These are phyloP conservation scores for Beta lomatogona DNA, from an alignment of 179 eudicot species.

Conservation along the genomic window DNA sequence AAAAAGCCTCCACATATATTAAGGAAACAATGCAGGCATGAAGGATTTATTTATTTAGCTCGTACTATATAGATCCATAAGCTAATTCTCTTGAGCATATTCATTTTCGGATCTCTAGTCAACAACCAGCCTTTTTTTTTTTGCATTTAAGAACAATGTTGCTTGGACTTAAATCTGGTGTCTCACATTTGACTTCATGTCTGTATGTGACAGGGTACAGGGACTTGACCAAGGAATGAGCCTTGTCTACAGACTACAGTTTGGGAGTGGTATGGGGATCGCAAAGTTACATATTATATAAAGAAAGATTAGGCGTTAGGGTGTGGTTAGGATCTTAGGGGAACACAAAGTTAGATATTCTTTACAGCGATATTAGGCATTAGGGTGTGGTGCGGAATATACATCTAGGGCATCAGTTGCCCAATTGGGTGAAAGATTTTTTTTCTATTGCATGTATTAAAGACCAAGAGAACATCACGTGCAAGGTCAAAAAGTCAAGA, in stretches of 20 bases:
- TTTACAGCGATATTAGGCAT: too few relatives aligned
- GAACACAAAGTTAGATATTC: too few relatives aligned
- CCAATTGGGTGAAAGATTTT: neutral
- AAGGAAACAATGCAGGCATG: neutral
- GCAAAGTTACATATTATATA: neutral
- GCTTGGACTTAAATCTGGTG: neutral
- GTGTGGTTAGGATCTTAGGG: too few relatives aligned
- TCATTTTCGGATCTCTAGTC: neutral
- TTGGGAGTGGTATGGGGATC: neutral
- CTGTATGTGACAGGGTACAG: neutral
- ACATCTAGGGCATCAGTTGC: neutral
- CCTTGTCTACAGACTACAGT: neutral
- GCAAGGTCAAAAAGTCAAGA: neutral
- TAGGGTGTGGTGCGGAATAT: too few relatives aligned
- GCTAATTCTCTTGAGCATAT: slow-evolving; percentile 1
- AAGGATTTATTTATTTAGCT: neutral
- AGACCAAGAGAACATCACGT: neutral
- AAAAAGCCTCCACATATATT: neutral
- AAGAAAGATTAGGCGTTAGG: neutral
- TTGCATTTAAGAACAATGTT: neutral
- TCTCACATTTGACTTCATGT: neutral
- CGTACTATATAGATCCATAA: too few relatives aligned
- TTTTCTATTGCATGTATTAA: neutral
- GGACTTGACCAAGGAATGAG: neutral
- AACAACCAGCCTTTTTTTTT: neutral